A percentile compares a stretch with the other conserved stretches of the same genome.
Conservation (phyloP, 306 rosid species). For the Dalbergia cochinchinensis region DNA sequence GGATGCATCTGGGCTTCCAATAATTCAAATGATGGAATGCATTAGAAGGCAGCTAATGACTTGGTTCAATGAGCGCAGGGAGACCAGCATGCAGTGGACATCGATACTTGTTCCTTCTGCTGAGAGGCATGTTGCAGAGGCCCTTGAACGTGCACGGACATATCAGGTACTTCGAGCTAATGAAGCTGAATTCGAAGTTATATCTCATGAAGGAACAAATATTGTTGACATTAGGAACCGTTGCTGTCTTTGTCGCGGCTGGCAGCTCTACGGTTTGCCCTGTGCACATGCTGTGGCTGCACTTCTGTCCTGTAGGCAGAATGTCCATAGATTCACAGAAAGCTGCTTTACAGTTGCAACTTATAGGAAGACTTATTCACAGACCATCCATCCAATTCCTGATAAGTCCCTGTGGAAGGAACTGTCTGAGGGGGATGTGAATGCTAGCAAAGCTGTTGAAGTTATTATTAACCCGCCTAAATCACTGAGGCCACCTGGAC, state of each 20-base stretch:
- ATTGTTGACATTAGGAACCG: constrained; percentile 83
- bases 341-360: constrained; percentile 90
- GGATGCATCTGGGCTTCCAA: constrained; percentile 89
- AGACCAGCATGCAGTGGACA: constrained; percentile 93
- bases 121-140: constrained; percentile 80
- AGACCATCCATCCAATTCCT: constrained; percentile 90
- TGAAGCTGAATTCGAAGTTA: constrained; percentile 89
- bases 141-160: constrained; percentile 84
- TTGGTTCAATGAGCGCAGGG: constrained; percentile 90
- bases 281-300: constrained; percentile 96
- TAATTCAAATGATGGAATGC: constrained; percentile 92
- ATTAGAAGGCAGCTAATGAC: constrained; percentile 91
- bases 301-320: constrained; percentile 86
- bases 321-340: constrained; percentile 87
- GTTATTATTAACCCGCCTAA: constrained; percentile 76
- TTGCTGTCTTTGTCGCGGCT: constrained; percentile 81
- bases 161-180: constrained; percentile 91
- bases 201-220: constrained; percentile 79
- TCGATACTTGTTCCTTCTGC: constrained; percentile 86
- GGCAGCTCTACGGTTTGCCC: constrained; percentile 91
- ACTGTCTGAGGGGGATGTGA: constrained; percentile 64
- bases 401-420: constrained; percentile 88
- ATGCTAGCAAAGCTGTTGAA: constrained; percentile 53
- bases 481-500: constrained; percentile 83
- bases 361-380: constrained; percentile 85